Evolutionary conservation across 805 yeast species (phyloP), one percentile per base, ranked within the genome.

Genomic region (Ogataea allantospora): DNA sequence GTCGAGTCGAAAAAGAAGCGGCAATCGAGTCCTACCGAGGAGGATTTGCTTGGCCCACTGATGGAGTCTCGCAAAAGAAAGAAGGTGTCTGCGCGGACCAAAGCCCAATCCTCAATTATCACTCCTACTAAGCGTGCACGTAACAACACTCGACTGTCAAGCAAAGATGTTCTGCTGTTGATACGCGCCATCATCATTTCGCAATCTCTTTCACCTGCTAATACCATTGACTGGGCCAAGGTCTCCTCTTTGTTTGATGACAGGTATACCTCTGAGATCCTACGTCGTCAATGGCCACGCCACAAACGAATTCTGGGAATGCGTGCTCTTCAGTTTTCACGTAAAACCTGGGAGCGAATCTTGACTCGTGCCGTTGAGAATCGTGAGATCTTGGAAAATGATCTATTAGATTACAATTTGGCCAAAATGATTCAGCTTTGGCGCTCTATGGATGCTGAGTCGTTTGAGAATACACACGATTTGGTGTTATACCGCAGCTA

Each of bases 241-340:
- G 78, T 88, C 6, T 68, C 82, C 0, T 53, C 51, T 0, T 55
- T 76, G 5, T 73, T 84, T 31, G 67, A 62, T 5, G 70, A 58
- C 12, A 60, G 54, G 18, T 49, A 56, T 27, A 57, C 67, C 0
- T 62, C 73, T 2, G 74, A 69, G 7, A 64, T 69, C 8, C 60
- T 82, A 18, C 71, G 70, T 45, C 74, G 76, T 34, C 79, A 75
- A 42, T 89, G 96, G 96, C 77, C 83, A 2, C 67, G 75, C 13
- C 69, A 84, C 7, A 70, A 86, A 28, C 73, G 76, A 25, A 36
- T 44, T 7, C 75, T 81, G 25, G 93, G 93, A 0, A 59, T 63
- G 11, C 68, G 71, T 34, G 83, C 80, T 0, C 66, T 83, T 28
- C 73, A 71, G 28, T 71, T 72, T 23, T 71, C 76, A 0, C 63